These are phyloP conservation scores for Vitis hybrid DNA, from an alignment of 177 flowering plant genomes.

Conservation along the genomic window DNA sequence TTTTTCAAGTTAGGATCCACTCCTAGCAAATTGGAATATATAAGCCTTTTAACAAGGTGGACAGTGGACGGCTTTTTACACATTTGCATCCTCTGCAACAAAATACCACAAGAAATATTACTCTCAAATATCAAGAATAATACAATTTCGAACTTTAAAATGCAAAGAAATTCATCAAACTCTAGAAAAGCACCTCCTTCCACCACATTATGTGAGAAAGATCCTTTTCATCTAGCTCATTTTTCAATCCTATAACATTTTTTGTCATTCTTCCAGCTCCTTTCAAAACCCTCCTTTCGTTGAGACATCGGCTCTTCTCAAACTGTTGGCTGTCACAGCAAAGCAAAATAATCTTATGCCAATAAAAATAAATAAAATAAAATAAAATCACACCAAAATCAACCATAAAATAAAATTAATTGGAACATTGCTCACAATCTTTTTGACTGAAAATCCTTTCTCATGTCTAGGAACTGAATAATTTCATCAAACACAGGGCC, in stretches of 20 bases:
- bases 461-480: no score
- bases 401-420: no score
- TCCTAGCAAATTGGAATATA: conserved; percentile 76
- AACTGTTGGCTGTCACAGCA: conserved; percentile 25
- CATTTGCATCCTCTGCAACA: conserved; percentile 64
- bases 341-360: not conserved
- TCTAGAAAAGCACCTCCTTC: conserved; percentile 64
- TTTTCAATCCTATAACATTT: conserved; percentile 39
- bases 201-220: conserved; percentile 78
- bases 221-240: conserved; percentile 48
- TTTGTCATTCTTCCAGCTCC: conserved; percentile 36
- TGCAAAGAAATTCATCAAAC: not conserved
- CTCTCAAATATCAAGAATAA: not conserved
- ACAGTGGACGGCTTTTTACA: conserved; percentile 78
- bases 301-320: conserved; percentile 31
- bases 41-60: conserved; percentile 67
- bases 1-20: conserved; percentile 68
- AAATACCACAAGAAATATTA: not conserved
- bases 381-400: not conserved
- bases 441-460: no score
- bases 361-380: not conserved
- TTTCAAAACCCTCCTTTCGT: conserved; percentile 33
- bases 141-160: not conserved
- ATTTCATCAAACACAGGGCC: no score
- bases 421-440: no score